These are phyloP conservation scores for Ogataea henricii DNA, from an alignment of 805 yeast genomes.

Conservation along the genomic window DNA sequence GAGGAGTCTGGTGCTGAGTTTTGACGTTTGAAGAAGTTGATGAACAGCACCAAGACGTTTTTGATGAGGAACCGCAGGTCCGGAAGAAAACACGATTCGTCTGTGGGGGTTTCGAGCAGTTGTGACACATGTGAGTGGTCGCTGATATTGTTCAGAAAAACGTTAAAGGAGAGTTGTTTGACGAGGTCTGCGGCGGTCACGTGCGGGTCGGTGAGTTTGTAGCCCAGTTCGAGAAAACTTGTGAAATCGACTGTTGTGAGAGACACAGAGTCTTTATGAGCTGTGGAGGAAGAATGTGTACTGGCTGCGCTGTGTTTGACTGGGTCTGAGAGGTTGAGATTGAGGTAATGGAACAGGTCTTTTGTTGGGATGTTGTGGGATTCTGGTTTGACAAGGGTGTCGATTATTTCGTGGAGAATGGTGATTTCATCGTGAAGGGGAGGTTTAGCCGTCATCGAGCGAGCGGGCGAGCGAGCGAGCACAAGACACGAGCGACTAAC, in stretches of 20 bases:
- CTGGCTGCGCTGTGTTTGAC: neutral
- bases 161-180: conserved; percentile 26
- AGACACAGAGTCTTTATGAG: conserved; percentile 15
- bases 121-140: conserved; percentile 6
- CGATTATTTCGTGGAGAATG: conserved; percentile 27
- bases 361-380: conserved; percentile 18
- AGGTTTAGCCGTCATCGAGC: conserved; percentile 1
- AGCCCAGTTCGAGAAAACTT: conserved; percentile 31
- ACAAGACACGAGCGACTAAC: too few relatives aligned
- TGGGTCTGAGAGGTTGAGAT: conserved; percentile 11
- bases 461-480: neutral
- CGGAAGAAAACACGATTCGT: conserved; percentile 25
- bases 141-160: conserved; percentile 29
- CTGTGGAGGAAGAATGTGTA: neutral
- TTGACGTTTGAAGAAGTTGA: conserved; percentile 25
- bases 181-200: conserved; percentile 11
- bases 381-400: conserved; percentile 26
- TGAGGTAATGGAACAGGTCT: conserved; percentile 24
- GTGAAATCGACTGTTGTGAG: conserved; percentile 29
- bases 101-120: conserved; percentile 4
- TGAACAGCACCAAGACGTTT: conserved; percentile 30
- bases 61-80: conserved; percentile 33
- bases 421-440: conserved; percentile 24
- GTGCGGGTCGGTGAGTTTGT: conserved; percentile 20
- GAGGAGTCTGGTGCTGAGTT: conserved; percentile 12